Percentiles rank a stretch among this genome's conserved stretches.
These are phyloP conservation scores for Penicillium verrucosum DNA, from an alignment of 2,329 filamentous ascomycete genomes.

Conservation along the genomic window DNA sequence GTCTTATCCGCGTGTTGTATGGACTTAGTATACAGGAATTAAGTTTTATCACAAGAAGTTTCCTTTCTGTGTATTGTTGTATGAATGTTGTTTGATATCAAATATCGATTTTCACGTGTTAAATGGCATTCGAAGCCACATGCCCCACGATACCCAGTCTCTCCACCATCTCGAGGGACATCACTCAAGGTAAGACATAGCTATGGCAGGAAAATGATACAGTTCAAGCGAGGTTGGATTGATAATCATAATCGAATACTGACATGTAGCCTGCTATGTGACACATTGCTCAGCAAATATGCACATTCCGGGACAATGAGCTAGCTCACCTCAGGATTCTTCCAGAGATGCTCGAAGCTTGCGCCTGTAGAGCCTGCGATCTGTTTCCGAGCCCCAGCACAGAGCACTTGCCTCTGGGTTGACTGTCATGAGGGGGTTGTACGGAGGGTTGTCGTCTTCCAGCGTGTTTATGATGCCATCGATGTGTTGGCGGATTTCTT, in stretches of 20 bases:
- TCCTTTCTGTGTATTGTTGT: neutral
- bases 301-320: neutral
- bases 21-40: neutral
- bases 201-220: neutral
- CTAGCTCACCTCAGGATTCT: neutral
- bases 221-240: neutral
- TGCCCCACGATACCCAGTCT: neutral
- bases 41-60: neutral
- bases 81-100: neutral
- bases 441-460: constrained; percentile 84
- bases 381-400: constrained; percentile 76
- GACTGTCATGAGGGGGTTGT: constrained; percentile 84
- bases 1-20: neutral
- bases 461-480: constrained; percentile 75
- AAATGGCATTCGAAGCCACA: constrained; percentile 16
- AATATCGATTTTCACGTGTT: neutral
- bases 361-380: constrained; percentile 81
- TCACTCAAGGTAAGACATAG: neutral
- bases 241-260: neutral
- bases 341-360: constrained; percentile 55
- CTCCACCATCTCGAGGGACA: neutral
- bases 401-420: constrained; percentile 81
- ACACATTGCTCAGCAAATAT: neutral
- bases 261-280: neutral
- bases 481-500: constrained; percentile 79